Percentiles rank a stretch among this genome's conserved stretches.
phyloP scores from a whole-genome alignment of 257 asterid species.

The Solanum medicagineum region DNA sequence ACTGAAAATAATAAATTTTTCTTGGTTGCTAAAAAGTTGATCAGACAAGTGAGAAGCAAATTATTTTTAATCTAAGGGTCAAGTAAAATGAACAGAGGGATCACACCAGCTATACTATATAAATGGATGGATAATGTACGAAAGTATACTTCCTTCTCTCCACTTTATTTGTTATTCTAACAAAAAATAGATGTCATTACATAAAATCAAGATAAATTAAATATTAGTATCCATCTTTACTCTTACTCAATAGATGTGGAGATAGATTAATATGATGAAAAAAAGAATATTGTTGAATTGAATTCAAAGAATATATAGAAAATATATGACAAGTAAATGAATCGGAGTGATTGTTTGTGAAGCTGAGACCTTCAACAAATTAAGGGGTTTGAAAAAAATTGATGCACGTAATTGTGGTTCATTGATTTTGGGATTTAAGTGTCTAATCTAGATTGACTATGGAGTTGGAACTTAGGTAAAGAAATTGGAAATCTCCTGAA shows the following conservation, averaged over 20 bases:
- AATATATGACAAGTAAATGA: too few species aligned
- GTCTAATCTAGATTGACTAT: constrained; percentile 6
- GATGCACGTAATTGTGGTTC: neutral
- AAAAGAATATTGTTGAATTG: too few species aligned
- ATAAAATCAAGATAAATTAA: neutral
- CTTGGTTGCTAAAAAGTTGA: too few species aligned
- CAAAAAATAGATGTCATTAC: neutral
- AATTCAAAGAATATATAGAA: too few species aligned
- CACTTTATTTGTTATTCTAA: neutral
- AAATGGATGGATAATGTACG: neutral
- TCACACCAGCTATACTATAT: neutral
- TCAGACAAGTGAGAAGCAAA: too few species aligned
- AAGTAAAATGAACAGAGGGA: neutral
- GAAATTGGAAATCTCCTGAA: neutral
- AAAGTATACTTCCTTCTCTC: neutral
- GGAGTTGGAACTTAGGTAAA: neutral
- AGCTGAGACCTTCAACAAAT: neutral
- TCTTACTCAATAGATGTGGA: too few species aligned
- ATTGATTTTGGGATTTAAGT: constrained; percentile 10
- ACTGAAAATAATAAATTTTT: too few species aligned
- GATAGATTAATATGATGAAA: too few species aligned
- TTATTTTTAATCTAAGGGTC: too few species aligned
- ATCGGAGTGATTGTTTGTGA: neutral
- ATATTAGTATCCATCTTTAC: too few species aligned
- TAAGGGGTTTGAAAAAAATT: neutral